Conservation (phyloP, 371 early-diverging fungal species). For the Rhizopus delemar region DNA sequence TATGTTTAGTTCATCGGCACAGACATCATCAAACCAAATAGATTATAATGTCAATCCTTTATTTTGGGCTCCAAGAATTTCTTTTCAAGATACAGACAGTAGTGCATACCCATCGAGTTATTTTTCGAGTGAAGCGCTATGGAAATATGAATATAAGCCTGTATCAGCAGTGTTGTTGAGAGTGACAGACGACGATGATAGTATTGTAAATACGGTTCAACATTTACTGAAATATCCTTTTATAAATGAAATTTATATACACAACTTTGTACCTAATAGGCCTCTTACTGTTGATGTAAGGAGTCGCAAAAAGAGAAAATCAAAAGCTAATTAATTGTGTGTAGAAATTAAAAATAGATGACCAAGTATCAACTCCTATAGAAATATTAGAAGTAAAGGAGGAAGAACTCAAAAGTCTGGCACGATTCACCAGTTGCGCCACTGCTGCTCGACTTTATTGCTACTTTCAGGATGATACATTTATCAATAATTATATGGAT, state of each 20-base stretch:
- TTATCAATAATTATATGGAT: conserved; percentile 58
- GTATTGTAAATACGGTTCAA: conserved; percentile 44
- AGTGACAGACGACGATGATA: conserved; percentile 45
- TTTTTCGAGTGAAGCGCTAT: conserved; percentile 38
- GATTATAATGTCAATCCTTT: conserved; percentile 24
- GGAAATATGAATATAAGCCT: conserved; percentile 44
- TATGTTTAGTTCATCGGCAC: conserved; percentile 11
- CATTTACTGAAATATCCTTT: conserved; percentile 43
- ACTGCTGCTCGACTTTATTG: conserved; percentile 59
- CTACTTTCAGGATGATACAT: conserved; percentile 67
- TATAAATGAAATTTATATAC: conserved; percentile 58
- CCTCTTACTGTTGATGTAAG: conserved; percentile 35
- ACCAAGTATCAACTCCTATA: conserved; percentile 21
- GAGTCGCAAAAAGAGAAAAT: not conserved
- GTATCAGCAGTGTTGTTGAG: conserved; percentile 60
- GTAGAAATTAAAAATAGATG: conserved; percentile 15
- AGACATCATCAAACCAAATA: not conserved
- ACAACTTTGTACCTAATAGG: conserved; percentile 46
- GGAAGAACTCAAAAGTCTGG: conserved; percentile 56
- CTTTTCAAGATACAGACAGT: conserved; percentile 13
- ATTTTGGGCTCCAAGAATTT: conserved; percentile 25
- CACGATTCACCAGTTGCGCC: conserved; percentile 62
- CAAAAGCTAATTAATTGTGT: not conserved
- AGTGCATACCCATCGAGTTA: conserved; percentile 42
- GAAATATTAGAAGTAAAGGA: conserved; percentile 45